phyloP scores from a whole-genome alignment of 148 eudicot genomes.

The Mesembryanthemum crystallinum region DNA sequence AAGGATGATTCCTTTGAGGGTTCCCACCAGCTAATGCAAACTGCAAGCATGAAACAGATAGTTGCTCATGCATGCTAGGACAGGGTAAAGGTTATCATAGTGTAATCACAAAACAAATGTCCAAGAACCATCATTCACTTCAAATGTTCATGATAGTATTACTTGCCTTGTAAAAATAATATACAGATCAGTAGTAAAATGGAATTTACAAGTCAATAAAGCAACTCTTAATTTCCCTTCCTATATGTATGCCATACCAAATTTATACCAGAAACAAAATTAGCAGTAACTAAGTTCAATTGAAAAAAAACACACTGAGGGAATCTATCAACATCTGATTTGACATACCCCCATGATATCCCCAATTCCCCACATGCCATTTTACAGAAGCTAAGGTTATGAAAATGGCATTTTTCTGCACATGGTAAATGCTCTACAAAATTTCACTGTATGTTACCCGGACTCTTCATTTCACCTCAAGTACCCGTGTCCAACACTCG shows the following conservation, averaged over 20 bases:
- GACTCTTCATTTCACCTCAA: too few species aligned
- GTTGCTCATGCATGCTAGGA: slow-evolving; percentile 3
- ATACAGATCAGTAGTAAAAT: too few species aligned
- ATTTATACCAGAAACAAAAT: not conserved
- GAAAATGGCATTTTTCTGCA: not conserved
- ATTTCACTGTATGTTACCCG: too few species aligned
- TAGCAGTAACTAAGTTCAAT: not conserved
- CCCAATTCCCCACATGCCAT: not conserved
- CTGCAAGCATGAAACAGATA: slow-evolving; percentile 34
- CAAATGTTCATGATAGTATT: not conserved
- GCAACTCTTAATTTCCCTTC: too few species aligned
- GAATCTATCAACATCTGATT: not conserved
- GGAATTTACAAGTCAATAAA: not conserved
- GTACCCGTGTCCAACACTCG: too few species aligned
- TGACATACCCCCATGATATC: not conserved
- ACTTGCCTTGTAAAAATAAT: too few species aligned
- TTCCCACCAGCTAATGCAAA: slow-evolving; percentile 66
- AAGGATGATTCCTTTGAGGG: slow-evolving; percentile 60
- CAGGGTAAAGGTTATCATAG: slow-evolving; percentile 4
- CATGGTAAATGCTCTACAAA: not conserved
- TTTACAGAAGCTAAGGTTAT: not conserved
- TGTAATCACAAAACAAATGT: not conserved
- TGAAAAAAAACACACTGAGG: not conserved
- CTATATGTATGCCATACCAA: too few species aligned
- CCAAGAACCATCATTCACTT: not conserved